Base-by-base conservation (phyloP, 768 basidiomycete species). In the Lactarius akahatsu region DNA sequence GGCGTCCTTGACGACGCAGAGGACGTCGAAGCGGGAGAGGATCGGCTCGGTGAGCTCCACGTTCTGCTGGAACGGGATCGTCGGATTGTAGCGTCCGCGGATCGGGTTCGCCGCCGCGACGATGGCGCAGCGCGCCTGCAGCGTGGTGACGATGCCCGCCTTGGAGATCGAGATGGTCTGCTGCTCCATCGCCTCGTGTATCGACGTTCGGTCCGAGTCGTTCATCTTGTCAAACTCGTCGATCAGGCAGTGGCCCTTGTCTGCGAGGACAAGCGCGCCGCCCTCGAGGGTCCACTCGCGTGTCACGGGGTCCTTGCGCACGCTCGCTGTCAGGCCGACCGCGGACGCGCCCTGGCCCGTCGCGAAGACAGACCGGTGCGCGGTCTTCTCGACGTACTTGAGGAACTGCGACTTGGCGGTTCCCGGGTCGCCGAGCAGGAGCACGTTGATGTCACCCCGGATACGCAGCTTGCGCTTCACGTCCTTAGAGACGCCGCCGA, bases 201-300 rank as follows among this genome's bases (percentile, higher is more conserved):
- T 98, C 4, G 95, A 97, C 18, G 96, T 98, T 72, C 96, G 84
- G 76, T 99, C 96, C 18, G 93, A 85, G 73, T 98, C 97, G 78
- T 98, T 98, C 97, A 99, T 99, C 82, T 99, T 99, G 81, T 99
- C 97, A 76, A 99, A 98, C 76, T 98, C 97, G 78, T 99, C 97
- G 71, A 99, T 99, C 43, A 98, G 81, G 74, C 97, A 98, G 32
- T 91, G 93, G 15, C 97, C 97, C 78, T 96, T 97, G 78, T 99
- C 97, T 2, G 97, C 97, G 23, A 99, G 82, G n/a, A 99, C 97
- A 11, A 99, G 82, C 2, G 97, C 97, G 10, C 97, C 97, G 16
- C 97, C 97, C 77, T 99, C 97, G 32, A 99, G 83, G 3, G 97
- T 98, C 97, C 97, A 99, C 78, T 98, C 97, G 23, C 90, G 85